These are phyloP conservation scores for Silene uniflora DNA, from an alignment of 148 eudicot species.

Conservation along the genomic window DNA sequence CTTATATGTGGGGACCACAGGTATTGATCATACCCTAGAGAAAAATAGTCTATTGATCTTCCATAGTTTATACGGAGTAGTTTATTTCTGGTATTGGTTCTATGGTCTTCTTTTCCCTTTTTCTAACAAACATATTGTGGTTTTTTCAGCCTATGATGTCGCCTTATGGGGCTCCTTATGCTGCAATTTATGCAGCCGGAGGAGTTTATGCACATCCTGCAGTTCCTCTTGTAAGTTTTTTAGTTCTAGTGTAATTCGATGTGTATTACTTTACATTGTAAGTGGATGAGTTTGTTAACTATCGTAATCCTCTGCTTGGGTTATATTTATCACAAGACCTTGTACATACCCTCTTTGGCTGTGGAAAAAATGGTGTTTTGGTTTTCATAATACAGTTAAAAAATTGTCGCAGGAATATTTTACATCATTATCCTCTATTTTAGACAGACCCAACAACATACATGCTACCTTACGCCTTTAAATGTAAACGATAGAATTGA, in stretches of 20 bases:
- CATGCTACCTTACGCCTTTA: not conserved
- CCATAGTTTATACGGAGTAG: too few relatives aligned
- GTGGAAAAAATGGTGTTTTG: not conserved
- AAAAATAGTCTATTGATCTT: too few relatives aligned
- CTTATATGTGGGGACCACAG: slow-evolving; percentile 97
- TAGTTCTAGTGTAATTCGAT: not conserved
- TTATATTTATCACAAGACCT: not conserved
- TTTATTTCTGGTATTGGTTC: not conserved
- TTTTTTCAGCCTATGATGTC: slow-evolving; percentile 80
- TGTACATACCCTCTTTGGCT: not conserved
- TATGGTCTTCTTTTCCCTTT: not conserved
- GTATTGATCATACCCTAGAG: slow-evolving; percentile 25
- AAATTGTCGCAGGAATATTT: not conserved
- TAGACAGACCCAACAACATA: not conserved
- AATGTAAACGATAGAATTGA: not conserved
- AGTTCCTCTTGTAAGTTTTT: slow-evolving; percentile 63
- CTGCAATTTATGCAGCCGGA: slow-evolving; percentile 85
- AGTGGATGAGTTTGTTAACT: not conserved
- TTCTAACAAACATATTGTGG: not conserved
- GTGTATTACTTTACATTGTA: not conserved
- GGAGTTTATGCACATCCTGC: slow-evolving; percentile 92
- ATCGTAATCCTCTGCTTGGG: slow-evolving; percentile 4
- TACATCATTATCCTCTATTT: not conserved
- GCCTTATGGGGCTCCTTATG: slow-evolving; percentile 89
- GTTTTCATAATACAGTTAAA: not conserved